phyloP scores from a whole-genome alignment of 2,329 filamentous ascomycete species.

The Aspergillaceae sp. region DNA sequence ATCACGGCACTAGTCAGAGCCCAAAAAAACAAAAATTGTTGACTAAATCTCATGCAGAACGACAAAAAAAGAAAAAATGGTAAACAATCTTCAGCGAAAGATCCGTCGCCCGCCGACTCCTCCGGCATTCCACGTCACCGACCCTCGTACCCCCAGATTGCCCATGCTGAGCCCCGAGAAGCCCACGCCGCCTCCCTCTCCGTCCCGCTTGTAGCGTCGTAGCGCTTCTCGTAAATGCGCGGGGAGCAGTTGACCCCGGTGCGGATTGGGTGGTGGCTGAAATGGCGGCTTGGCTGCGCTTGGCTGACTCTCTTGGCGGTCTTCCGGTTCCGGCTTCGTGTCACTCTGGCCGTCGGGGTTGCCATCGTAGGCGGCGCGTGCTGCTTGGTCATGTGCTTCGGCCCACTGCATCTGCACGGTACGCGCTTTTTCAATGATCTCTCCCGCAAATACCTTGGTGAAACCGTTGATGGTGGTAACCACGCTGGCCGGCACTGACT shows the following conservation, averaged over 20 bases:
- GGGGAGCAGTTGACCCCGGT: constrained; percentile 40
- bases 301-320: too few species aligned
- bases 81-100: constrained; percentile 27
- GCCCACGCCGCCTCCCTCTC: constrained; percentile 41
- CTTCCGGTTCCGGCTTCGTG: too few species aligned
- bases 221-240: constrained; percentile 43
- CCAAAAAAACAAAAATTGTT: too few species aligned
- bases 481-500: constrained; percentile 57
- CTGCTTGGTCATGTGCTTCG: constrained; percentile 44
- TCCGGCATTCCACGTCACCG: constrained; percentile 36
- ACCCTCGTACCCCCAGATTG: constrained; percentile 36
- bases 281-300: constrained; percentile 8
- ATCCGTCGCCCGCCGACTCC: constrained; percentile 35
- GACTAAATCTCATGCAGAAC: too few species aligned
- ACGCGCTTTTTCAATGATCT: constrained; percentile 56
- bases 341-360: too few species aligned
- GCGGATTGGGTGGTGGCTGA: constrained; percentile 36
- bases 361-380: constrained; percentile 44
- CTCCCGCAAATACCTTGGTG: constrained; percentile 58
- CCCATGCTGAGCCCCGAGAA: constrained; percentile 41
- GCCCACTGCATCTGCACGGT: constrained; percentile 51
- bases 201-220: constrained; percentile 40
- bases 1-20: too few species aligned
- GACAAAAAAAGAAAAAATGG: too few species aligned
- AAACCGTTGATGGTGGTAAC: constrained; percentile 57